Evolutionary conservation across 345 rosid genomes (phyloP), one percentile per base, ranked within the genome.

Genomic region (Nasturtium officinale): DNA sequence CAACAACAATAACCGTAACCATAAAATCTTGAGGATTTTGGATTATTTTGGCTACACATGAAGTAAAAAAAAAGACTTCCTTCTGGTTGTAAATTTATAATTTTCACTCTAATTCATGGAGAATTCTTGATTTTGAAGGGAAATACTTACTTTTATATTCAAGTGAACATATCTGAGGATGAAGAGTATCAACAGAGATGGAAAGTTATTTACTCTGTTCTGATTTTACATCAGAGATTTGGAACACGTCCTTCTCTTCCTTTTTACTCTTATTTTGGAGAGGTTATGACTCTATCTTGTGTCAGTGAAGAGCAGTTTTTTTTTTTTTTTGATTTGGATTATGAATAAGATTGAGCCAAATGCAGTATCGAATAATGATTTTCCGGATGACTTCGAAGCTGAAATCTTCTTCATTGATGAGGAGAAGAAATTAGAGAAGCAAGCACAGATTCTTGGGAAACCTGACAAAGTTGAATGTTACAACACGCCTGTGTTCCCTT

Each of bases 341-440:
- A 52, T 33, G 4, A 25, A 6, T 52, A 53, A 26, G 35, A 53
- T 28, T 53, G 59, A 26, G 8, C 58, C 58, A 9, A 53, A 3
- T 53, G 58, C 58, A 5, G 33, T 26, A 15, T 26, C 33, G n/a
- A n/a, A n/a, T n/a, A 17, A 9, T 57, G 43, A 26, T 16, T 16
- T 17, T 7, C 15, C 28, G 0, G n/a, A 7, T 58, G 2, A 18
- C 2, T 32, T 32, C 17, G 3, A 5, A 30, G 62, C 20, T 38
- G 50, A 30, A 7, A 38, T 18, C 10, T 60, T 60, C 18, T 60
- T 60, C 18, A 12, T 61, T 4, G 66, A 61, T 21, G 66, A 23
- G 50, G 66, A 42, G 51, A 16, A 13, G 8, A 61, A 13, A 2
- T 25, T 16, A 20, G 35, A n/a, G 23, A 60, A 21, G 4, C n/a